Percentiles rank a stretch among this genome's conserved stretches.
These are phyloP conservation scores for Epichloe bromicola DNA, from an alignment of 2,329 filamentous ascomycete genomes.

Conservation along the genomic window DNA sequence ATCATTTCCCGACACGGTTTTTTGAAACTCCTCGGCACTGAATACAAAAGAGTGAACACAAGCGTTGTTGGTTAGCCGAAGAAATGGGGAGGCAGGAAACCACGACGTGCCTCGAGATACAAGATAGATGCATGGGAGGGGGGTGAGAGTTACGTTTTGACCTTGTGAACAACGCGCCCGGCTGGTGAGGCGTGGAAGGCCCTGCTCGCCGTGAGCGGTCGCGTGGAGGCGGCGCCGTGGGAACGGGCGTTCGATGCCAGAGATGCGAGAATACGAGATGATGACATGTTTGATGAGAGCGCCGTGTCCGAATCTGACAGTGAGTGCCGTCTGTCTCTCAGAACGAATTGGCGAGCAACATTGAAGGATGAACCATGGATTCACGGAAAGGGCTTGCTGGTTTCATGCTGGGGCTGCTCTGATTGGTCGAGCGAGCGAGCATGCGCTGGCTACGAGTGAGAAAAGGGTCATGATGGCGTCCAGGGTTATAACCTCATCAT, in stretches of 20 bases:
- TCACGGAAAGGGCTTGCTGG: not conserved
- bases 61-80: too few species aligned
- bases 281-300: not conserved
- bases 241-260: conserved; percentile 1
- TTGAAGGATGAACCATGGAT: too few species aligned
- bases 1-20: conserved; percentile 35
- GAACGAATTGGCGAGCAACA: too few species aligned
- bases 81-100: too few species aligned
- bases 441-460: not conserved
- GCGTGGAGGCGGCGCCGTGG: not conserved
- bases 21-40: conserved; percentile 47
- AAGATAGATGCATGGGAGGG: too few species aligned
- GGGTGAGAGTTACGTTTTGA: conserved; percentile 20
- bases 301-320: not conserved
- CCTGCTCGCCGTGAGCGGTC: conserved; percentile 4
- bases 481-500: too few species aligned
- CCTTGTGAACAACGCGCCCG: conserved; percentile 32
- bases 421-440: not conserved
- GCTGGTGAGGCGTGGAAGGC: conserved; percentile 24
- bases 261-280: not conserved
- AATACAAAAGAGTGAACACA: not conserved
- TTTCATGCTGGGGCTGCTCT: not conserved
- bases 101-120: too few species aligned
- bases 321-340: not conserved
- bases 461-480: not conserved